Conservation (phyloP, 2,329 filamentous ascomycete species). For the Dryadomyces quercus-mongolicae region DNA sequence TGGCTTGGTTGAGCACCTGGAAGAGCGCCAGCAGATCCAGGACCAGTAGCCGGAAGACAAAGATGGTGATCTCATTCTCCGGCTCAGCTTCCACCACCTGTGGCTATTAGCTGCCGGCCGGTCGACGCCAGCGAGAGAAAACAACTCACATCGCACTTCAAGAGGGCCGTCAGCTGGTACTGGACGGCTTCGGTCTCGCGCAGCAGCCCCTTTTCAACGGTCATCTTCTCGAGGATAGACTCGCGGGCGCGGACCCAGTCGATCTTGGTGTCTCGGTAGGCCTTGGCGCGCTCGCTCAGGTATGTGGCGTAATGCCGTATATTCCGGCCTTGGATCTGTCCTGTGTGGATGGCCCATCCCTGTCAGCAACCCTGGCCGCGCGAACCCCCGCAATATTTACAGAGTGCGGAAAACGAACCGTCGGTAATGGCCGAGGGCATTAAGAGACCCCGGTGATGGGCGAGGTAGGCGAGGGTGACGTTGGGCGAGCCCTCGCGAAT, state of each 20-base stretch:
- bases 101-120: background rate
- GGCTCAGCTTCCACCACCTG: slow-evolving; percentile 72
- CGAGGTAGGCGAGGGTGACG: slow-evolving; percentile 73
- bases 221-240: slow-evolving; percentile 69
- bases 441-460: slow-evolving; percentile 70
- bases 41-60: slow-evolving; percentile 82
- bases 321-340: slow-evolving; percentile 88
- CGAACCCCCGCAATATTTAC: background rate
- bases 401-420: slow-evolving; percentile 40
- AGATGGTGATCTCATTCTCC: slow-evolving; percentile 93
- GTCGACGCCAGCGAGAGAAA: too few relatives aligned
- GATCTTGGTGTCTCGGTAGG: slow-evolving; percentile 71
- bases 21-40: slow-evolving; percentile 83
- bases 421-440: slow-evolving; percentile 88
- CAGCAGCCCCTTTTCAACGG: slow-evolving; percentile 82
- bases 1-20: slow-evolving; percentile 89
- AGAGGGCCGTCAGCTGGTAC: slow-evolving; percentile 68
- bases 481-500: slow-evolving; percentile 88
- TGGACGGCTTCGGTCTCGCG: slow-evolving; percentile 88
- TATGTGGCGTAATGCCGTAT: slow-evolving; percentile 89
- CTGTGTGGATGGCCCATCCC: slow-evolving; percentile 29
- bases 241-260: slow-evolving; percentile 84
- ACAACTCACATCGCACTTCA: slow-evolving; percentile 72
- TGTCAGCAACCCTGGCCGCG: background rate
- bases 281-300: slow-evolving; percentile 66